Conservation (phyloP, 306 rosid species). For the Begonia peltatifolia region DNA sequence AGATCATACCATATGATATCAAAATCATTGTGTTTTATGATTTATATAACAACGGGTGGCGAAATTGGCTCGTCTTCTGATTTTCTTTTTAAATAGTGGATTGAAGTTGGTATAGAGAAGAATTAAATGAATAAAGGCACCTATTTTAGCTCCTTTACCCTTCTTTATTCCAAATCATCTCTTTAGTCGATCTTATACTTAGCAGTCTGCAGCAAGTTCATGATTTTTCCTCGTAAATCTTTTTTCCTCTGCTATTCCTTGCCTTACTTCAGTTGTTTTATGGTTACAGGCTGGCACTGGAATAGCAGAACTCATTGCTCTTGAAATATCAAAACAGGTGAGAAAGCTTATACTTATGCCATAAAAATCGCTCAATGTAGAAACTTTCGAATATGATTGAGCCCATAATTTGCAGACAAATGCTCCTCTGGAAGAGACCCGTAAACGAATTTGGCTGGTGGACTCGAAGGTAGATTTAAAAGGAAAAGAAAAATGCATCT, state of each 20-base stretch:
- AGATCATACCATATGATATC: slow-evolving; percentile 5
- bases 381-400: background rate
- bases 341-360: background rate
- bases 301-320: slow-evolving; percentile 94
- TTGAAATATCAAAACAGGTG: slow-evolving; percentile 84
- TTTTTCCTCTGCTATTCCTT: background rate
- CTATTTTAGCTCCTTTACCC: too few relatives aligned
- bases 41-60: background rate
- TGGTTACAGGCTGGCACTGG: slow-evolving; percentile 96
- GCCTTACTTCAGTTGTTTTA: slow-evolving; percentile 6
- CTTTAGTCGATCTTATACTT: too few relatives aligned
- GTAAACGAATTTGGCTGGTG: slow-evolving; percentile 79
- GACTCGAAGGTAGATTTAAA: slow-evolving; percentile 64
- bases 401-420: slow-evolving; percentile 43
- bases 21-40: background rate
- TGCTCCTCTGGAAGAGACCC: slow-evolving; percentile 57
- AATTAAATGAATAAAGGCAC: too few relatives aligned
- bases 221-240: too few relatives aligned
- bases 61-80: too few relatives aligned
- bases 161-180: too few relatives aligned
- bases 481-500: too few relatives aligned
- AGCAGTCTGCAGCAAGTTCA: too few relatives aligned
- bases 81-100: too few relatives aligned
- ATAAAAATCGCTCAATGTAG: background rate
- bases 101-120: too few relatives aligned